Evolutionary conservation across 1,284 basidiomycete species (phyloP).

Genomic region (Tranzscheliella williamsii): DNA sequence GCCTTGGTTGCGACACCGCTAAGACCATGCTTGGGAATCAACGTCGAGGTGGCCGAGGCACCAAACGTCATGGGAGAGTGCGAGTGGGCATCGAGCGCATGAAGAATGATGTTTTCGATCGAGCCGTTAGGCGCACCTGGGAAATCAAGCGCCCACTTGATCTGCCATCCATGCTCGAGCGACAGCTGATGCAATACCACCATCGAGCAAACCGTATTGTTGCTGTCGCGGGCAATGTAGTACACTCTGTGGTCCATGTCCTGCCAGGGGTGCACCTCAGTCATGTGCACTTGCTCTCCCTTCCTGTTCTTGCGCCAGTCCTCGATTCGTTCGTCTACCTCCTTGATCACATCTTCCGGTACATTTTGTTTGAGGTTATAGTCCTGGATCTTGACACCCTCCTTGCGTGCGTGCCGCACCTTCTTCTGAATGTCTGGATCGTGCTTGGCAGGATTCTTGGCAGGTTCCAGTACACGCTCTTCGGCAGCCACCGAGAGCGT

Average conservation of each 20-base stretch:
- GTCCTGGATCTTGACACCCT: constrained; percentile 64
- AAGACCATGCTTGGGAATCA: constrained; percentile 48
- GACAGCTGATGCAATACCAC: constrained; percentile 68
- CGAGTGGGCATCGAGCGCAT: constrained; percentile 65
- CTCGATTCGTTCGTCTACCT: constrained; percentile 64
- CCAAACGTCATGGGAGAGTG: constrained; percentile 63
- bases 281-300: constrained; percentile 68
- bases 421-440: constrained; percentile 65
- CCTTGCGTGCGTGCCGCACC: constrained; percentile 65
- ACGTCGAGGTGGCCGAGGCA: constrained; percentile 39
- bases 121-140: constrained; percentile 66
- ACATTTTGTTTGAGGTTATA: constrained; percentile 57
- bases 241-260: constrained; percentile 67
- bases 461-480: constrained; percentile 65
- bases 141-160: constrained; percentile 70
- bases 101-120: constrained; percentile 65
- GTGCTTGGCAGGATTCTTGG: constrained; percentile 62
- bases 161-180: constrained; percentile 66
- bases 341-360: constrained; percentile 62
- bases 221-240: constrained; percentile 65
- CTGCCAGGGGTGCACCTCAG: constrained; percentile 66
- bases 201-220: constrained; percentile 64
- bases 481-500: constrained; percentile 67
- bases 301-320: constrained; percentile 65
- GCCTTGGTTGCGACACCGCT: constrained; percentile 45